phyloP scores from a whole-genome alignment of 352 stramenopile species.

The Pythium monospermum region DNA sequence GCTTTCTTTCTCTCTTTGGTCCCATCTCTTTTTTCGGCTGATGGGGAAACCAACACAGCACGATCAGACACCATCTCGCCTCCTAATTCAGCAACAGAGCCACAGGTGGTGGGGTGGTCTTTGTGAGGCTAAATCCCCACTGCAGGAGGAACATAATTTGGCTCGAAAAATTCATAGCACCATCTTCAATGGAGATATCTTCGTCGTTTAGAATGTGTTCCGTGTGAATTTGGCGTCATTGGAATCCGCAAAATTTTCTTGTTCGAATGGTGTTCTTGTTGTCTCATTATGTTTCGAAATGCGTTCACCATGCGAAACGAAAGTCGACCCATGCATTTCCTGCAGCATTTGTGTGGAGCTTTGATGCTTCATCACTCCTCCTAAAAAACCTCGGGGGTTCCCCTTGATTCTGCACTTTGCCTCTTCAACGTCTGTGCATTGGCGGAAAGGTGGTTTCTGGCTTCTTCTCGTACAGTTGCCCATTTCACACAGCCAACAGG shows the following conservation, averaged over 20 bases:
- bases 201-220: neutral
- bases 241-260: conserved; percentile 1
- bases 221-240: conserved; percentile 6
- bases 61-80: conserved; percentile 23
- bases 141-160: conserved; percentile 15
- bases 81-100: conserved; percentile 31
- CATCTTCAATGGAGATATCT: neutral
- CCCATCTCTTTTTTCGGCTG: conserved; percentile 35
- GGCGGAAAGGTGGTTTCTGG: conserved; percentile 24
- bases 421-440: conserved; percentile 32
- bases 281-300: conserved; percentile 5
- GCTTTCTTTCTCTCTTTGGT: conserved; percentile 28
- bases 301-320: neutral
- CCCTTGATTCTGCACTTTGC: conserved; percentile 33
- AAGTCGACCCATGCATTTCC: conserved; percentile 11
- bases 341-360: conserved; percentile 20
- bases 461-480: conserved; percentile 29
- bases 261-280: conserved; percentile 16
- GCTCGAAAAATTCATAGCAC: conserved; percentile 18
- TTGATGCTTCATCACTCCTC: conserved; percentile 19
- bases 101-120: conserved; percentile 1
- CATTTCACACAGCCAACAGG: conserved; percentile 8
- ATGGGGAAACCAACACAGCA: conserved; percentile 25
- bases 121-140: conserved; percentile 24
- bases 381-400: conserved; percentile 36